Base-by-base conservation (phyloP, 1,284 basidiomycete species). In the Pseudozyma thailandica region DNA sequence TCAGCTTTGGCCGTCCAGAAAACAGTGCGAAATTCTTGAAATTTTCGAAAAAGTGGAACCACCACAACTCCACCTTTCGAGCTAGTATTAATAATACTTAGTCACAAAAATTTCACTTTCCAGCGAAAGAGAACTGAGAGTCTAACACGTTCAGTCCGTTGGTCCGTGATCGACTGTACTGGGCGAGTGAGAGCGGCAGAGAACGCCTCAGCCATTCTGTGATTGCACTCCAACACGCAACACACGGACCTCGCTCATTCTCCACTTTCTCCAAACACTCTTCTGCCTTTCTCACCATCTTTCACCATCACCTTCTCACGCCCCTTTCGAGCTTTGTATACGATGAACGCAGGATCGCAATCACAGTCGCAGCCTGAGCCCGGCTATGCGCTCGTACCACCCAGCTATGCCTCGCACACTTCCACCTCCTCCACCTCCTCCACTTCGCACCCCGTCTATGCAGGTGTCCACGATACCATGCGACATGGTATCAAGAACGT, bases 391-490 rank as follows among this genome's bases (percentile, higher is more conserved):
- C 66, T 79, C 42, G 74, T 77, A 33, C 77, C 77, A 9, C 54
- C 68, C 26, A 31, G 41, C 18, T 53, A 65, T 28, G 55, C 56
- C 3, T 50, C 66, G 18, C 64, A 72, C 33, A 54, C 57, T 1
- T 52, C 53, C 16, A 61, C 65, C 27, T 64, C 73, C 15, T 41
- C 72, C 27, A 51, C 30, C 30, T 38, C 61, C 37, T 41, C 60
- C 23, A 82, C 80, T 28, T 72, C 73, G 37, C 79, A 81, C 46
- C 61, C 75, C 0, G 75, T 76, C 46, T 75, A 73, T 50, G 53
- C 64, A 4, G 80, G 80, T 23, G 66, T 77, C 2, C 81, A 82
- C 63, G 81, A 82, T 52, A 53, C 80, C 25, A 75, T 82, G 58
- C 77, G 81, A 23, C 52, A 79, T 51, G 80, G 81, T 10, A 56